These are phyloP conservation scores for Boletus barrowsii DNA, from an alignment of 768 basidiomycete species.

Conservation along the genomic window DNA sequence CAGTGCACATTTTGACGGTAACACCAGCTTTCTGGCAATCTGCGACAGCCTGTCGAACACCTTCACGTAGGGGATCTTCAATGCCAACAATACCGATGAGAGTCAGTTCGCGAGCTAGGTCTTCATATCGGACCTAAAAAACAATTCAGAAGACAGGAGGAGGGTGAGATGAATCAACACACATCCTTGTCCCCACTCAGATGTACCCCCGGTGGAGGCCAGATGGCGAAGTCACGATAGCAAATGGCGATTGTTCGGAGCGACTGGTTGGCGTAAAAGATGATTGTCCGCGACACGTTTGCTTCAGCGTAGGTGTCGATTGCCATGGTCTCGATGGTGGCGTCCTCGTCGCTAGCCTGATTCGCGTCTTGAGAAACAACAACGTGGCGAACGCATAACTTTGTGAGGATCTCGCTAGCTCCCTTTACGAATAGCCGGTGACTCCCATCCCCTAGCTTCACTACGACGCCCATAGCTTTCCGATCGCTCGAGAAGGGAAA, in stretches of 20 bases:
- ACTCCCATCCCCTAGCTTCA: slow-evolving; percentile 48
- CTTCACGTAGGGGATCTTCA: slow-evolving; percentile 90
- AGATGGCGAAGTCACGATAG: slow-evolving; percentile 80
- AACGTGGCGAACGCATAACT: slow-evolving; percentile 70
- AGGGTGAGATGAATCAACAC: slow-evolving; percentile 11
- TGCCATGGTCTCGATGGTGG: slow-evolving; percentile 48
- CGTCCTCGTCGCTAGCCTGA: slow-evolving; percentile 17
- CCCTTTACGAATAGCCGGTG: slow-evolving; percentile 87
- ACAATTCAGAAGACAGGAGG: slow-evolving; percentile 6
- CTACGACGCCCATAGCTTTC: slow-evolving; percentile 92
- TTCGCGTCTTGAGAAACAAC: slow-evolving; percentile 45
- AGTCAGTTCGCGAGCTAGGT: slow-evolving; percentile 68
- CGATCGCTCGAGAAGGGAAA: slow-evolving; percentile 92
- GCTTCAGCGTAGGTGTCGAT: slow-evolving; percentile 69
- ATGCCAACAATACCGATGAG: slow-evolving; percentile 92
- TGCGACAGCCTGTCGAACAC: slow-evolving; percentile 85
- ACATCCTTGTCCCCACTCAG: slow-evolving; percentile 53
- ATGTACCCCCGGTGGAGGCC: slow-evolving; percentile 66
- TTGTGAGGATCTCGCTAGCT: slow-evolving; percentile 89
- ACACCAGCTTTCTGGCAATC: slow-evolving; percentile 90
- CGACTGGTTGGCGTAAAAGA: slow-evolving; percentile 96
- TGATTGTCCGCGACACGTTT: slow-evolving; percentile 90
- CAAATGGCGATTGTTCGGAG: slow-evolving; percentile 93
- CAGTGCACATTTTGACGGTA: slow-evolving; percentile 96
- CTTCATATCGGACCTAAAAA: slow-evolving; percentile 62